Evolutionary conservation across 1,284 basidiomycete genomes (phyloP), one percentile per base, ranked within the genome.

Genomic region (Moesziomyces sp.): DNA sequence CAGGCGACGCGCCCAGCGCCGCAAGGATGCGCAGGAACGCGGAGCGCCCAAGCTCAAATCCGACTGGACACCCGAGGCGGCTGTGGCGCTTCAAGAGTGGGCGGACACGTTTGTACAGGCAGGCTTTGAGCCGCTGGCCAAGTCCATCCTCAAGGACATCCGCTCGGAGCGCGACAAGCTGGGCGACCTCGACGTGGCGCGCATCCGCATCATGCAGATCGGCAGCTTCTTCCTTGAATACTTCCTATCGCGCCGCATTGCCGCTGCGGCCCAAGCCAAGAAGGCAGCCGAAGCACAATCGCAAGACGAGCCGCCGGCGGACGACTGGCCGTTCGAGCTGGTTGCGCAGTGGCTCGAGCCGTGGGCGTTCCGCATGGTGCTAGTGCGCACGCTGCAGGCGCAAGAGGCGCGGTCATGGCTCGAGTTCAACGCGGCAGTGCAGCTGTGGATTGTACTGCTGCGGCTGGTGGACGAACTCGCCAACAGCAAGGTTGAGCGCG

Each of bases 221-320:
- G 76, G 70, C 18, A 55, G 68, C 18, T 84, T 79, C 56, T 84
- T 83, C 66, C 65, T 84, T 23, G 82, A 81, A 24, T 84, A 82
- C 52, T 83, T 82, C 53, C 63, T 79, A 11, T 49, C 72, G 26
- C 80, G 78, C 14, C 73, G 73, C 21, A 54, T 61, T 7, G 47
- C 67, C 13, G 66, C 59, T 24, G 56, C 56, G 3, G 52, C 49
- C 26, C 55, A 40, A 18, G 56, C 59, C 40, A 62, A 45, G 35
- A 19, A 42, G 10, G 14, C 54, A 14, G 16, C 48, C 24, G 57
- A 59, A n/a, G 44, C 51, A 38, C 44, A 61, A 19, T 49, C 53
- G 21, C 52, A 55, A 18, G 23, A 23, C 13, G 24, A 66, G 42
- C 57, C 33, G 7, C 19, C 23, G 0, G 53, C 26, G 10, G 60